A percentile compares a stretch with the other conserved stretches of the same genome.
Conservation (phyloP, 202 grass and related monocot genomes). For the Schoenoplectus tabernaemontani region DNA sequence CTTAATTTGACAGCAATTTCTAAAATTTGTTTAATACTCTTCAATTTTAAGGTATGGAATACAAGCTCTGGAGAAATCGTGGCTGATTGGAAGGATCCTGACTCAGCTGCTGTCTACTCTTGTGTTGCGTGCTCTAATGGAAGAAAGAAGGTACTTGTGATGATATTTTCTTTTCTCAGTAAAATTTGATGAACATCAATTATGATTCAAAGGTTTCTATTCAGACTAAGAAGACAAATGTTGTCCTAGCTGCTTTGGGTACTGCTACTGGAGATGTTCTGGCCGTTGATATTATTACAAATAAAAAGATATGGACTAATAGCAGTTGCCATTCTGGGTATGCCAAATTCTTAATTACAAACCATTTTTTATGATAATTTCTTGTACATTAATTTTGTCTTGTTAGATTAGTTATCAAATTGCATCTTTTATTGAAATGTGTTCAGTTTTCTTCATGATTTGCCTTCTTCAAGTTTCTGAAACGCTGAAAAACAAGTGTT, state of each 20-base stretch:
- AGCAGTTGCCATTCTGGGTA: constrained; percentile 35
- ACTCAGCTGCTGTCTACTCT: constrained; percentile 19
- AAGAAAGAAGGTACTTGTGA: constrained; percentile 32
- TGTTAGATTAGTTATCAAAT: background rate
- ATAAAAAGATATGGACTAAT: constrained; percentile 25
- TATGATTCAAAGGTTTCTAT: constrained; percentile 5
- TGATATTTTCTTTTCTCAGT: background rate
- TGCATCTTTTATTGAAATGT: background rate
- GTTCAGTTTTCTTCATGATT: background rate
- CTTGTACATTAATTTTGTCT: background rate
- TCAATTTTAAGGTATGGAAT: constrained; percentile 30
- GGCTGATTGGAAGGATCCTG: constrained; percentile 29
- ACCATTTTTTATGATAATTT: constrained; percentile 1
- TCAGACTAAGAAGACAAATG: constrained; percentile 26
- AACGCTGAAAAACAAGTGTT: background rate
- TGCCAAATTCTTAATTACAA: background rate
- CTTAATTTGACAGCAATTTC: background rate
- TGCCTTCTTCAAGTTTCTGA: background rate
- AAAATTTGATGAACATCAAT: background rate
- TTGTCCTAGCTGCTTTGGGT: constrained; percentile 36
- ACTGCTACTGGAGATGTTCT: constrained; percentile 36
- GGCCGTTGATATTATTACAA: constrained; percentile 30
- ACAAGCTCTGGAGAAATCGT: constrained; percentile 31
- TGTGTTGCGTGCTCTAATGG: constrained; percentile 34
- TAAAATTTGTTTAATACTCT: background rate